Percentiles rank a stretch among this genome's conserved stretches.
phyloP scores from a whole-genome alignment of 2,329 filamentous ascomycete species.

The Tolypocladium ovalisporum region DNA sequence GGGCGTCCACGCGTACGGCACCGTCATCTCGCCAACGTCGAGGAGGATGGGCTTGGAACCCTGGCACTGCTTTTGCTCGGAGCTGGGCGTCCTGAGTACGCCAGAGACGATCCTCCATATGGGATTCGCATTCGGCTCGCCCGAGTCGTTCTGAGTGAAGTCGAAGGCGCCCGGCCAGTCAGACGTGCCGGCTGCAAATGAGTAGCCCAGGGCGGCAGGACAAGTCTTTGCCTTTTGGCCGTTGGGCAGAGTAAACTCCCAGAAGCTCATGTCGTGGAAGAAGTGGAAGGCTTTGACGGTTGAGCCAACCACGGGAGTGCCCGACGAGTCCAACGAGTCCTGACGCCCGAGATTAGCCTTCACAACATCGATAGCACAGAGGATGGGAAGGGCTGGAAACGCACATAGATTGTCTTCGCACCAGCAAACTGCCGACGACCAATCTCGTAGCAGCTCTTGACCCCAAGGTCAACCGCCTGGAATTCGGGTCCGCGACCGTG shows the following conservation, averaged over 20 bases:
- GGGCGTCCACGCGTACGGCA: slow-evolving; percentile 78
- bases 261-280: slow-evolving; percentile 72
- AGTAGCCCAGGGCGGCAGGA: slow-evolving; percentile 79
- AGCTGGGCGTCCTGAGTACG: slow-evolving; percentile 58
- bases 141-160: slow-evolving; percentile 77
- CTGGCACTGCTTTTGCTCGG: slow-evolving; percentile 66
- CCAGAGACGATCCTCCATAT: slow-evolving; percentile 70
- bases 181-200: slow-evolving; percentile 84
- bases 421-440: slow-evolving; percentile 59
- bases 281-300: slow-evolving; percentile 75
- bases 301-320: slow-evolving; percentile 46
- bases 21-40: slow-evolving; percentile 71
- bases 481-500: slow-evolving; percentile 66
- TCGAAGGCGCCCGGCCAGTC: slow-evolving; percentile 89
- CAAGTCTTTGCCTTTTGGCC: slow-evolving; percentile 64
- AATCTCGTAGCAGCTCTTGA: slow-evolving; percentile 65
- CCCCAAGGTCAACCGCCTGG: slow-evolving; percentile 56
- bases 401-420: slow-evolving; percentile 34
- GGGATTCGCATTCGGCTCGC: slow-evolving; percentile 57
- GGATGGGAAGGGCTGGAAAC: slow-evolving; percentile 5
- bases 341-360: slow-evolving; percentile 23
- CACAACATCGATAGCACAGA: not conserved
- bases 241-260: slow-evolving; percentile 62
- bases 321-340: slow-evolving; percentile 34
- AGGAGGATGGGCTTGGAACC: slow-evolving; percentile 74